These are phyloP conservation scores for Termitomyces heimii DNA, from an alignment of 768 basidiomycete genomes.

Conservation along the genomic window DNA sequence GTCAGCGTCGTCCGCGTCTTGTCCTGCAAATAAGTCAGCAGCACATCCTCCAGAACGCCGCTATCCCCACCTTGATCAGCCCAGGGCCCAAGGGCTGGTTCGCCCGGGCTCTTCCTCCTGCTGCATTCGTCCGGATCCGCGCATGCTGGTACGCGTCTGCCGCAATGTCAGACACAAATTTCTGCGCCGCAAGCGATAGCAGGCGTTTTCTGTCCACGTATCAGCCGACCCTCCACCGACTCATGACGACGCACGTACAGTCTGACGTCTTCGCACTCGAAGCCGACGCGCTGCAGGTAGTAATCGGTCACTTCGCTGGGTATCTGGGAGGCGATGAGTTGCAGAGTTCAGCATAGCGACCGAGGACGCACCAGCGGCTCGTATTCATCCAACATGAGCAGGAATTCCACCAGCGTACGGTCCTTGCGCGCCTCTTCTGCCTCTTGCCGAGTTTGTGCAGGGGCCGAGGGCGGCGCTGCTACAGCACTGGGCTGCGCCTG, in stretches of 20 bases:
- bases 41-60: not conserved
- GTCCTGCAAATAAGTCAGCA: slow-evolving; percentile 41
- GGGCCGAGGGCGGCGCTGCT: slow-evolving; percentile 23
- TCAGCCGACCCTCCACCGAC: not conserved
- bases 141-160: slow-evolving; percentile 98
- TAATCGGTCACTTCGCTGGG: slow-evolving; percentile 98
- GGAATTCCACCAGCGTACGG: slow-evolving; percentile 85
- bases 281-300: slow-evolving; percentile 92
- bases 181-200: slow-evolving; percentile 92
- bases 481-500: slow-evolving; percentile 18
- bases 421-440: slow-evolving; percentile 85
- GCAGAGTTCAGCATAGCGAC: not conserved
- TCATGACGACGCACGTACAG: slow-evolving; percentile 52
- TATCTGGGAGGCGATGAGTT: slow-evolving; percentile 46
- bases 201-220: slow-evolving; percentile 73
- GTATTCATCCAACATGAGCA: slow-evolving; percentile 95
- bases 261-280: slow-evolving; percentile 91
- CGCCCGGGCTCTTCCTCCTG: slow-evolving; percentile 63
- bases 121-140: slow-evolving; percentile 86
- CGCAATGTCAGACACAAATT: slow-evolving; percentile 96
- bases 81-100: slow-evolving; percentile 57
- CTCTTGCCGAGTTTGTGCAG: slow-evolving; percentile 51
- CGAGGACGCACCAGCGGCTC: slow-evolving; percentile 72
- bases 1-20: slow-evolving; percentile 91
- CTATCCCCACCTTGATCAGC: slow-evolving; percentile 51